Base-by-base conservation (phyloP, 257 asterid species). In the Echites panduratus region DNA sequence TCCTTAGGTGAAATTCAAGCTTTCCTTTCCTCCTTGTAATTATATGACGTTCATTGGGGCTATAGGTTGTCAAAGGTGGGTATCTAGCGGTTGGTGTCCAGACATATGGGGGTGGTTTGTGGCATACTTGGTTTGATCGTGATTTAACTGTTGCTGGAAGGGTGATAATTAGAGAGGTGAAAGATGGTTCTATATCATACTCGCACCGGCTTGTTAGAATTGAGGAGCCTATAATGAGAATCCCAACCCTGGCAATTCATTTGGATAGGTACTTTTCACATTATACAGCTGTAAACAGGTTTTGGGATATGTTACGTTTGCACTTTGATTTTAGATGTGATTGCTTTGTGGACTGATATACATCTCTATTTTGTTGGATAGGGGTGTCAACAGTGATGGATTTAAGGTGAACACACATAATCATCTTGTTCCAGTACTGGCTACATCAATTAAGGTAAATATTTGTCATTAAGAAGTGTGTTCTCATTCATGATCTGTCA, bases 71-170 rank as follows among this genome's bases (percentile, higher is more conserved):
- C 12, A 95, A 92, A 88, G 88, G 95, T 75, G 99, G 99, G 58
- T 95, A 54, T 81, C 72, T 92, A 82, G 95, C 90, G 89, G 98
- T 91, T 77, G 99, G 98, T 35, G 97, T 92, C 70, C 98, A 95
- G 79, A 76, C 92, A 62, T 95, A 95, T 83, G 98, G 99, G 63
- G 87, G 98, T 83, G 99, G 99, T 32, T 78, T 95, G 79, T 95
- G 99, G 99, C 97, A 95, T 66, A 95, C 99, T 38, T 95, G 98
- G 99, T 95, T 95, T 76, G 99, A 95, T 74, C 97, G 97, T 41
- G 99, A 95, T 81, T 82, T 95, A 80, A 77, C 92, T 40, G 73
- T 95, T 84, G 98, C 98, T 4, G 98, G 99, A 64, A 89, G 99
- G 84, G 86, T 92, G 67, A 86, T 95, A 49, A 70, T 90, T 52